Base-by-base conservation (phyloP, 805 yeast species). In the Candida verbasci region DNA sequence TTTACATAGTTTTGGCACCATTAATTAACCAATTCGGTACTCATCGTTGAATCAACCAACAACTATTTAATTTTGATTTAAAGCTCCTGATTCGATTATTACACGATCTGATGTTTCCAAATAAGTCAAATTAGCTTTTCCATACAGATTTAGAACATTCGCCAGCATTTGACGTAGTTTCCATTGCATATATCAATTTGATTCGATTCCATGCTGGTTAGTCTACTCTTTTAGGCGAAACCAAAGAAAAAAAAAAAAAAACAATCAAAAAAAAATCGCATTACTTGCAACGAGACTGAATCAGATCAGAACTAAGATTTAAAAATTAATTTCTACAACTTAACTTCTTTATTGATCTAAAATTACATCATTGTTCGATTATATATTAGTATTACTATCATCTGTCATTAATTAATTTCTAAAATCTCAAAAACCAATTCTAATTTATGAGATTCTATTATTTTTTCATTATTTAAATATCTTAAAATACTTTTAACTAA, bases 401-500 rank as follows among this genome's bases (percentile, higher is more conserved):
- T 22, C n/a, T 9, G 16, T 22, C 17, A 18, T 14, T 15, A 21
- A 29, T 28, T 39, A 40, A 27, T 42, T 31, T 59, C 59, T 47
- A 66, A 63, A 37, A 64, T 44, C 22, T 54, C 56, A 39, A 57
- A 49, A 29, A 63, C 50, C 14, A 44, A 41, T 24, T 44, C 42
- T 40, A 62, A 50, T 26, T 53, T 58, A 21, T 53, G 55, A 29
- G 58, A 59, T 27, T 48, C 49, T 24, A 66, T 41, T 11, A 52
- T 45, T 2, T 58, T 55, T 24, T 57, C 52, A 37, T 57, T 56
- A 40, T 57, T 51, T 48, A 82, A 62, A 53, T 78, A 82, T 42
- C 67, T 69, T 47, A 74, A 66, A 44, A 88, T 68, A 34, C 81
- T 70, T 37, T 70, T 65, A 27, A 83, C 69, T 47, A 88, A 67